A percentile compares a stretch with the other conserved stretches of the same genome.
phyloP scores from a whole-genome alignment of 2,329 filamentous ascomycete genomes.

The Penicillium fuscoglaucum region DNA sequence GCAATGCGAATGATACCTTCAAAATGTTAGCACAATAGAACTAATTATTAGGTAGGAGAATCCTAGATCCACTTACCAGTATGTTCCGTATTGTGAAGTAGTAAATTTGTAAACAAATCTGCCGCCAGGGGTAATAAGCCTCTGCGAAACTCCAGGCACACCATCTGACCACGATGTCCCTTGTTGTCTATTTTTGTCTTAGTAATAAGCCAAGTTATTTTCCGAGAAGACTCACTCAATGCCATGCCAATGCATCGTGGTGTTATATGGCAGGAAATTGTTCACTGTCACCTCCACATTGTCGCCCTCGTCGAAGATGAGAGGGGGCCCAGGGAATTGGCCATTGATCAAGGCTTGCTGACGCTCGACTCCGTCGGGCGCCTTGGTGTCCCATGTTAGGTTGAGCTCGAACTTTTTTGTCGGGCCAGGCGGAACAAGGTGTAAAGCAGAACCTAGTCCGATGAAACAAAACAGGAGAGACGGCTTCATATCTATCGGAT shows the following conservation, averaged over 20 bases:
- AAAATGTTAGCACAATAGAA: background rate
- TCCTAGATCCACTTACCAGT: conserved; percentile 34
- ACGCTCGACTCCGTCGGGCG: conserved; percentile 31
- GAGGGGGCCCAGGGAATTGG: conserved; percentile 30
- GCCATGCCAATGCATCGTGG: conserved; percentile 37
- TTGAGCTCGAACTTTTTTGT: conserved; percentile 30
- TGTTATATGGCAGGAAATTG: conserved; percentile 27
- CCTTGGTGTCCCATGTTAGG: conserved; percentile 33
- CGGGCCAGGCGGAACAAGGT: background rate
- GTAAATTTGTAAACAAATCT: conserved; percentile 54
- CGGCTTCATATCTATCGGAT: background rate
- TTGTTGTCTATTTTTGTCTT: conserved; percentile 32
- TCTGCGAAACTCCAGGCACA: conserved; percentile 56
- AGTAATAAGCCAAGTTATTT: background rate
- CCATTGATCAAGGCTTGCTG: conserved; percentile 32
- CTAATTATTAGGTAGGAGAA: background rate
- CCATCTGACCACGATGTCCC: conserved; percentile 59
- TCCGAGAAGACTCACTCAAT: background rate
- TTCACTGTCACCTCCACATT: conserved; percentile 32
- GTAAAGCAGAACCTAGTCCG: conserved; percentile 1
- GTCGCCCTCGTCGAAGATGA: conserved; percentile 30
- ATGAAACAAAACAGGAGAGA: background rate
- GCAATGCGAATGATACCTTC: conserved; percentile 57
- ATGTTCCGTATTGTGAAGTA: conserved; percentile 56
- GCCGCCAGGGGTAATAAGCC: conserved; percentile 49